phyloP scores from a whole-genome alignment of 2,329 filamentous ascomycete species.

The Microsporum canis region DNA sequence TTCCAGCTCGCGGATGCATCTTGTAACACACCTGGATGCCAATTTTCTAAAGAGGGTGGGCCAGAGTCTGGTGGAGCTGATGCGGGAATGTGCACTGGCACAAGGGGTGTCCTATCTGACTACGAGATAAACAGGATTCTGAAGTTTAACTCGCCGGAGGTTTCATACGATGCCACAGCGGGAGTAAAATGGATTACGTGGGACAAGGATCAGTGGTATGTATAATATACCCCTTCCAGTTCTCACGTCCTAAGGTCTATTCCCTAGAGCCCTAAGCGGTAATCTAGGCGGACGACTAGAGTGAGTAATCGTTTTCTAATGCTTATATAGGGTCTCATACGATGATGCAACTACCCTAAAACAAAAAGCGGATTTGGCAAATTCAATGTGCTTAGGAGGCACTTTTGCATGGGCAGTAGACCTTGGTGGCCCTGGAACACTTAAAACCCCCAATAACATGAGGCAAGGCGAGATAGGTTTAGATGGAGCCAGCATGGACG shows the following conservation, averaged over 20 bases:
- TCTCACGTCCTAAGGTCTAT: no score
- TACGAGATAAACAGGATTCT: conserved; percentile 26
- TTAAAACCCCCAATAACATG: no score
- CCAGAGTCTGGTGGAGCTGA: conserved; percentile 11
- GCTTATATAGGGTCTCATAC: conserved; percentile 13
- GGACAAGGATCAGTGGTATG: conserved; percentile 20
- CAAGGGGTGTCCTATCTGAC: conserved; percentile 18
- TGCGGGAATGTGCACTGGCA: conserved; percentile 21
- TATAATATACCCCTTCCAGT: no score
- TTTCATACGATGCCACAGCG: conserved; percentile 17
- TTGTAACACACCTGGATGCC: conserved; percentile 17
- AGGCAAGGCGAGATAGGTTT: no score
- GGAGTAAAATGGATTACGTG: conserved; percentile 20
- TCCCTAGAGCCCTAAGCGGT: no score
- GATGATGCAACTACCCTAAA: conserved; percentile 28
- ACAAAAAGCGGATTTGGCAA: conserved; percentile 26
- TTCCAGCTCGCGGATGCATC: conserved; percentile 26
- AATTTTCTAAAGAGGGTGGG: conserved; percentile 10
- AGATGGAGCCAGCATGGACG: no score
- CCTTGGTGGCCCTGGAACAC: no score
- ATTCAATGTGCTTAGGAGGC: conserved; percentile 24
- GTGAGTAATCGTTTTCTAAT: no score
- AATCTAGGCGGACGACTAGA: no score
- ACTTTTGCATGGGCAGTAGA: not conserved
- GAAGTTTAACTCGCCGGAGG: not conserved